Base-by-base conservation (phyloP, 176 grass and related monocot species). In the Cocos nucifera region DNA sequence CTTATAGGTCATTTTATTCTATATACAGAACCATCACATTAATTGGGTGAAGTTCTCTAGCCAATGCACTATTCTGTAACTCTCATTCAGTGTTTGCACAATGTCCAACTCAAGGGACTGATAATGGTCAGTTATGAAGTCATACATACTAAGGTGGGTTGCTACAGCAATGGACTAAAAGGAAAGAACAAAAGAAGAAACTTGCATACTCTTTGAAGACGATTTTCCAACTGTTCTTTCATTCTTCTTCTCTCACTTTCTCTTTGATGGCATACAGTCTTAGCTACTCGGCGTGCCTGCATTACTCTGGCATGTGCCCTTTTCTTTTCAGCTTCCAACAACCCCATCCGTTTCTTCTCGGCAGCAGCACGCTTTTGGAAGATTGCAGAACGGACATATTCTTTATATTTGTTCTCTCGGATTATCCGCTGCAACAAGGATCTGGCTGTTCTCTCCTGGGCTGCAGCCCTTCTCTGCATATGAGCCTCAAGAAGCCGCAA, bases 321-420 rank as follows among this genome's bases (percentile, higher is more conserved):
- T 4, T 63, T 85, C 65, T 79, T 97, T 64, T 97, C 93, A 29
- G 87, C 93, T 81, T 97, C 93, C 50, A 97, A 48, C 66, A 97
- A 78, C 8, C 59, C 77, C 62, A 91, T 28, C 10, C 93, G 79
- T 49, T 97, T 97, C 76, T 91, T 92, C 82, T 97, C 93, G 61
- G 87, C 93, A 57, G 93, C 81, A 24, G 58, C 53, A 10, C 93
- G 80, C 63, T 97, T 97, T 59, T 85, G 78, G 28, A 73, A 61
- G 24, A 97, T 97, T 61, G 84, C 81, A 67, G 84, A 91, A 12
- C 73, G 79, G 35, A 97, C 84, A 73, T 69, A 66, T 63, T 97
- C 93, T 28, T 75, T 78, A 73, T 97, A 85, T 57, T 83, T 89
- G 64, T 70, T 88, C 25, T 98, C 93, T 19, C 54, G 72, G 58